Evolutionary conservation across 345 rosid genomes (phyloP).

Genomic region (Sapria himalayana): DNA sequence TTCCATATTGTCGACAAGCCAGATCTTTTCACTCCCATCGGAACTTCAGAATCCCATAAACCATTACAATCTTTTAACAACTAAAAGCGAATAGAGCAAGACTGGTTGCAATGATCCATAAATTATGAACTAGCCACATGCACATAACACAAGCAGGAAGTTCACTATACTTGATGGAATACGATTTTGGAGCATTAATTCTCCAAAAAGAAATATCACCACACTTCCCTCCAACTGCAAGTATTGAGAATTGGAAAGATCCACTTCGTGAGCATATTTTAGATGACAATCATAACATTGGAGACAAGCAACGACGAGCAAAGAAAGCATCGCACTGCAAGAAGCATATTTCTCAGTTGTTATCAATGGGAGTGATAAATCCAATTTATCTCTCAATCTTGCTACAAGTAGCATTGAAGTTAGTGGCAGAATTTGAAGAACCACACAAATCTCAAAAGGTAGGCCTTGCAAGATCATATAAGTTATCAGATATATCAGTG

Average conservation of each 20-base stretch:
- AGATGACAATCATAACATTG: slow-evolving; percentile 29
- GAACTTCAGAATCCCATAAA: slow-evolving; percentile 77
- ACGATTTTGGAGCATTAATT: slow-evolving; percentile 41
- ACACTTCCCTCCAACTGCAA: slow-evolving; percentile 75
- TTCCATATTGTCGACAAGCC: too few relatives aligned
- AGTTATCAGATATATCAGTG: too few relatives aligned
- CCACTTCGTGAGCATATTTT: slow-evolving; percentile 13
- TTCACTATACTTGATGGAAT: slow-evolving; percentile 31
- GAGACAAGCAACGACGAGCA: slow-evolving; percentile 63
- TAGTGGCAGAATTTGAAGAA: too few relatives aligned
- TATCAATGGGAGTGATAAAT: slow-evolving; percentile 18
- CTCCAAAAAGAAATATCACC: slow-evolving; percentile 71
- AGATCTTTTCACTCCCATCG: too few relatives aligned
- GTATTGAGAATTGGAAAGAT: slow-evolving; percentile 36
- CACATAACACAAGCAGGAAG: slow-evolving; percentile 18
- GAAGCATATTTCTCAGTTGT: slow-evolving; percentile 47
- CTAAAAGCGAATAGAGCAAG: slow-evolving; percentile 28
- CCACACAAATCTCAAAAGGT: too few relatives aligned
- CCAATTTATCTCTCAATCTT: neutral
- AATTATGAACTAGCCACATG: slow-evolving; percentile 37
- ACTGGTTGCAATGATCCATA: slow-evolving; percentile 61
- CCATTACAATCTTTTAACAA: slow-evolving; percentile 36
- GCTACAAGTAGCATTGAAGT: too few relatives aligned
- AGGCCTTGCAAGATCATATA: too few relatives aligned
- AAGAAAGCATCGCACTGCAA: slow-evolving; percentile 41